Evolutionary conservation across 1,139 yeast species (phyloP).

Genomic region (Blastobotrys indianensis): DNA sequence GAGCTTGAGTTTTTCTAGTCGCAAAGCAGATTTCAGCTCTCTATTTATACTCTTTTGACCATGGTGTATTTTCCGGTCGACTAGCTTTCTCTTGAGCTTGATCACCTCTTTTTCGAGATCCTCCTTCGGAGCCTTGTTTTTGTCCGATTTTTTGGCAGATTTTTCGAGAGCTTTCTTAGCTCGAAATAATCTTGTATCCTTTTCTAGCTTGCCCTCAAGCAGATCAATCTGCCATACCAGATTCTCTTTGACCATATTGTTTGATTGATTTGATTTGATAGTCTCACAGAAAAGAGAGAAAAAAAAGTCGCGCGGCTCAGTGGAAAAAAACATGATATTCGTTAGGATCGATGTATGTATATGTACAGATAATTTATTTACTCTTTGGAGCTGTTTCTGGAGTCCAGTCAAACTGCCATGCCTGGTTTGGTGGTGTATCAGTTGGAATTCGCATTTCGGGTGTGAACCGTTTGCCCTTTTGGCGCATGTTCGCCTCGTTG

Average conservation of each 20-base stretch:
- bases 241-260: conserved; percentile 27
- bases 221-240: conserved; percentile 35
- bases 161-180: conserved; percentile 29
- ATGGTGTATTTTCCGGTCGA: conserved; percentile 32
- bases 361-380: conserved; percentile 2
- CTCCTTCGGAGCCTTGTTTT: conserved; percentile 13
- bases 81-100: conserved; percentile 27
- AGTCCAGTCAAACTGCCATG: conserved; percentile 71
- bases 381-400: conserved; percentile 15
- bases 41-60: conserved; percentile 27
- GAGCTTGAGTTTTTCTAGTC: conserved; percentile 32
- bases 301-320: background rate
- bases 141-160: conserved; percentile 13
- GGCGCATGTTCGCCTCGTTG: conserved; percentile 48
- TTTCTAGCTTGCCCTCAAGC: conserved; percentile 31
- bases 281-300: background rate
- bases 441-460: conserved; percentile 80
- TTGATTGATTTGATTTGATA: conserved; percentile 4
- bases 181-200: conserved; percentile 26
- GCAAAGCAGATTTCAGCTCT: conserved; percentile 29
- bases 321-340: background rate
- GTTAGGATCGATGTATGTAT: background rate
- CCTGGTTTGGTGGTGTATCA: conserved; percentile 77
- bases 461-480: conserved; percentile 39
- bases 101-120: conserved; percentile 19